Evolutionary conservation across 2,329 filamentous ascomycete genomes (phyloP).

Genomic region (Purpureocillium takamizusanense): DNA sequence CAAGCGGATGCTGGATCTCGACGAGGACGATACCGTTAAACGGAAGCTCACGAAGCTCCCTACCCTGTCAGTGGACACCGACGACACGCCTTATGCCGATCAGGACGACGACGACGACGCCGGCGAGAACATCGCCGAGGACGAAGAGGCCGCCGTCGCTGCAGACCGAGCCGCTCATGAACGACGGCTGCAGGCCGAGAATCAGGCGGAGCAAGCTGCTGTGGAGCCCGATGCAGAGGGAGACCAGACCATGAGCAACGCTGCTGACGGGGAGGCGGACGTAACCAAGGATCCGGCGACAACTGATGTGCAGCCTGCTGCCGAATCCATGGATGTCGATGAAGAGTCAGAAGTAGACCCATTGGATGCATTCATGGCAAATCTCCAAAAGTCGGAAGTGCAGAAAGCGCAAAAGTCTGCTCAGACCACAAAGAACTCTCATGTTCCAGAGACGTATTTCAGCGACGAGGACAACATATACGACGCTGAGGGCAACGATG

Average conservation of each 20-base stretch:
- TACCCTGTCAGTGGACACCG: conserved; percentile 58
- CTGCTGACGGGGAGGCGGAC: conserved; percentile 7
- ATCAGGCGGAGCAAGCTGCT: conserved; percentile 35
- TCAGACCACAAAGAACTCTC: conserved; percentile 39
- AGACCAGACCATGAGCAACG: conserved; percentile 12
- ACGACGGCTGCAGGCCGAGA: conserved; percentile 53
- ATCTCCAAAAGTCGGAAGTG: conserved; percentile 47
- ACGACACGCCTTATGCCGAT: conserved; percentile 51
- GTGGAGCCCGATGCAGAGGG: conserved; percentile 16
- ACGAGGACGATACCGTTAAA: conserved; percentile 77
- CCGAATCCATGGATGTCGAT: conserved; percentile 44
- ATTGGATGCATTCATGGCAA: conserved; percentile 94
- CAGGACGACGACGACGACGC: conserved; percentile 63
- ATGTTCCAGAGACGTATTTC: conserved; percentile 78
- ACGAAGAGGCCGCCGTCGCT: conserved; percentile 80
- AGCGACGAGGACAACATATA: conserved; percentile 69
- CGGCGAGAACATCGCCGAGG: conserved; percentile 67
- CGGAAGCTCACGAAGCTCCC: conserved; percentile 90
- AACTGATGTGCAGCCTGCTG: too few relatives aligned
- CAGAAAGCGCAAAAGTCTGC: conserved; percentile 21
- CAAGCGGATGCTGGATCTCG: conserved; percentile 73
- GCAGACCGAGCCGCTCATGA: conserved; percentile 80
- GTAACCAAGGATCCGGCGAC: not conserved
- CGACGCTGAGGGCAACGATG: conserved; percentile 36
- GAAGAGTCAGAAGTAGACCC: conserved; percentile 70